Base-by-base conservation (phyloP, 106 monocot species). In the Alisma plantagoaquatica region DNA sequence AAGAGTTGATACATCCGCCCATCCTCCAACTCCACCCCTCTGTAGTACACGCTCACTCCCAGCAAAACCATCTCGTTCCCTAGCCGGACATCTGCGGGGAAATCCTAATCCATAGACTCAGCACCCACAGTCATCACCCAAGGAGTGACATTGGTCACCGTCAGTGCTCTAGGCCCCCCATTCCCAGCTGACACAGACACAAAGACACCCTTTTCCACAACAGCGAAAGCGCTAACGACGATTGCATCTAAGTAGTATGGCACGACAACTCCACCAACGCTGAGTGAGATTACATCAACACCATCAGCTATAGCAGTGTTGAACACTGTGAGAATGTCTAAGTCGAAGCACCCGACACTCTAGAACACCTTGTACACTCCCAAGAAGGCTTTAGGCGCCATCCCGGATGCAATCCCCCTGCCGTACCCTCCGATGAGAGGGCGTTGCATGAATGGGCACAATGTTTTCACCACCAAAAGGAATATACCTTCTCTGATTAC, bases 91-190 rank as follows among this genome's bases (percentile, higher is more conserved):
- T 19, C 3, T 16, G 73, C 48, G 0, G 72, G 77, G 31, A 78
- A 73, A 17, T 57, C 27, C 28, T 72, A 25, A 42, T 78, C 77
- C 1, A 64, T 26, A 10, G 50, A 58, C 43, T 59, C 56, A 1
- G 72, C 77, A 2, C 49, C 77, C 6, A 78, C 68, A 2, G 77
- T 78, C 29, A 41, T 64, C 51, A 78, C 63, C 77, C 77, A 78
- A 1, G 77, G 77, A 0, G 72, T 68, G 2, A 46, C 32, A 49
- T 78, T 78, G 47, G 38, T 44, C 20, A 78, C 57, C 18, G 68
- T 63, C 26, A 57, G 49, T 20, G 2, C 50, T 1, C 9, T 29
- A 0, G 77, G 77, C 20, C 77, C 77, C 0, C 72, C 61, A 43
- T 73, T 61, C 2, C 63, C 63, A 15, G 47, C 72, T 2, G 74